Evolutionary conservation across 306 rosid genomes (phyloP).

Genomic region (Acmispon strigosus): DNA sequence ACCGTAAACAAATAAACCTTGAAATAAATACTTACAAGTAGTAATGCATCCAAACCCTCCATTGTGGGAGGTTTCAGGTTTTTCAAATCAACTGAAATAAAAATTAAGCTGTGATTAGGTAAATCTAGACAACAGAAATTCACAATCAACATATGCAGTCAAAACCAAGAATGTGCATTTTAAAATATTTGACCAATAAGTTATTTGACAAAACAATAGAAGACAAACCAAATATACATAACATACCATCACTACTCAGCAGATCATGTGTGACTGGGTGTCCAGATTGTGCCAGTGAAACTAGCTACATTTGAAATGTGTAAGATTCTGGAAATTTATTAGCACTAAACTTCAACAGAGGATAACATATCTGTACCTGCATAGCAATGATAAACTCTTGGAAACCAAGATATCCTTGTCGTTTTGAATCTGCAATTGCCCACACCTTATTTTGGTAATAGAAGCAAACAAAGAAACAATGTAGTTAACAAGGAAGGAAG

Average conservation of each 20-base stretch:
- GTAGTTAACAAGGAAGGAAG: neutral
- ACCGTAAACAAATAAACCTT: neutral
- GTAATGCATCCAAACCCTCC: slow-evolving; percentile 60
- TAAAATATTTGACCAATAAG: neutral
- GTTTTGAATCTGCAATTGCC: slow-evolving; percentile 91
- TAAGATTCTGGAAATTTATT: slow-evolving; percentile 9
- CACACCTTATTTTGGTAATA: slow-evolving; percentile 53
- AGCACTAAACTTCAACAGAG: neutral
- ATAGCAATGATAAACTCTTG: slow-evolving; percentile 72
- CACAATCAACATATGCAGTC: neutral
- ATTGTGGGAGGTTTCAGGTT: slow-evolving; percentile 56
- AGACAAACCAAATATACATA: neutral
- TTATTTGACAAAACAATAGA: slow-evolving; percentile 4
- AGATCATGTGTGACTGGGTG: slow-evolving; percentile 30
- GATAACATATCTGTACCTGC: slow-evolving; percentile 48
- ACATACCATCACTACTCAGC: slow-evolving; percentile 29
- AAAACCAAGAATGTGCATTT: neutral
- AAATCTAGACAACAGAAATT: neutral
- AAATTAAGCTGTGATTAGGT: slow-evolving; percentile 8
- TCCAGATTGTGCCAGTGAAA: slow-evolving; percentile 36
- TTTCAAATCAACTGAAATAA: slow-evolving; percentile 55
- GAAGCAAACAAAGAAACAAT: slow-evolving; percentile 14
- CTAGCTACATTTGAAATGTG: slow-evolving; percentile 16
- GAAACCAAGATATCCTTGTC: slow-evolving; percentile 90
- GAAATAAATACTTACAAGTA: slow-evolving; percentile 40